These are phyloP conservation scores for Calonectria leucothoes DNA, from an alignment of 2,329 filamentous ascomycete genomes.

Conservation along the genomic window DNA sequence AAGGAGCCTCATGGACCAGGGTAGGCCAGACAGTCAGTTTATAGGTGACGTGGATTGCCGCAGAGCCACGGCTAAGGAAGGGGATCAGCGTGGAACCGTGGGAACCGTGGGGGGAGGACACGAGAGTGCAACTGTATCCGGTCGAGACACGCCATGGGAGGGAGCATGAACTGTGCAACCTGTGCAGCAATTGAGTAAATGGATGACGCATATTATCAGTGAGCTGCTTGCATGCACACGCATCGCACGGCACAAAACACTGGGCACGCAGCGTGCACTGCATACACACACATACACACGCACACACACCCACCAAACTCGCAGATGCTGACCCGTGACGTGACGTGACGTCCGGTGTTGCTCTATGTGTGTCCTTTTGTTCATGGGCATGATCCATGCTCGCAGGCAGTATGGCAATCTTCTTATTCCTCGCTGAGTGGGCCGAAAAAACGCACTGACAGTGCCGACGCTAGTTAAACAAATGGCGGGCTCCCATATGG, in stretches of 20 bases:
- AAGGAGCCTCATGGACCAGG: slow-evolving; percentile 5
- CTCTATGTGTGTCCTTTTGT: not conserved
- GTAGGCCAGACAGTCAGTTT: not conserved
- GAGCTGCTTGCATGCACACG: not conserved
- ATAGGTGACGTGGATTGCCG: slow-evolving; percentile 13
- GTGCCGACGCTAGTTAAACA: slow-evolving; percentile 7
- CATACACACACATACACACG: not conserved
- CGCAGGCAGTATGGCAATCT: not conserved
- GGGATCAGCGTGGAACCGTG: not conserved
- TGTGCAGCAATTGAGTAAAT: not conserved
- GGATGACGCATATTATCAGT: not conserved
- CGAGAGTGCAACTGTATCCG: not conserved
- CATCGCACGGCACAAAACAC: not conserved
- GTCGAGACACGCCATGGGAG: not conserved
- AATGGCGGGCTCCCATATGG: slow-evolving; percentile 6
- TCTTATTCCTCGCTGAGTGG: not conserved
- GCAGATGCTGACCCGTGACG: not conserved
- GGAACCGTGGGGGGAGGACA: not conserved
- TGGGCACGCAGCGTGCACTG: not conserved
- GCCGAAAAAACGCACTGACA: not conserved
- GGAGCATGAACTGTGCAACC: not conserved
- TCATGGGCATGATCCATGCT: not conserved
- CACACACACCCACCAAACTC: not conserved
- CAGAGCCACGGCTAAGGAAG: not conserved
- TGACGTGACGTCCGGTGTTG: not conserved